These are phyloP conservation scores for Licmophora abbreviata DNA, from an alignment of 108 stramenopile genomes.

Conservation along the genomic window DNA sequence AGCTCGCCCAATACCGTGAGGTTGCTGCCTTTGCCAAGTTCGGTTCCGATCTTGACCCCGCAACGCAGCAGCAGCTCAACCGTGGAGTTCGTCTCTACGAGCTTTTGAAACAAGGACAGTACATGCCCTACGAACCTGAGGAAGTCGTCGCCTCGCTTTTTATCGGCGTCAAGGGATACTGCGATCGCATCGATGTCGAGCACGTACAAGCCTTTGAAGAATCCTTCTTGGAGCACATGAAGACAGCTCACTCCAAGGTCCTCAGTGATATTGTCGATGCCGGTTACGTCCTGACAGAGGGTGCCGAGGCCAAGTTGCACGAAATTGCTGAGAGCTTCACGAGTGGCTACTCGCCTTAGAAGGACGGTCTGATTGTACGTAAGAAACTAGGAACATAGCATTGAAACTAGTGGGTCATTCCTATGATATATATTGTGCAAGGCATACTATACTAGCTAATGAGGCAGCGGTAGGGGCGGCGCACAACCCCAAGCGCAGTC, in stretches of 20 bases:
- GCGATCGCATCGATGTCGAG: conserved; percentile 97
- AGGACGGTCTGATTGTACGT: not conserved
- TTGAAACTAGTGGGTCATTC: not conserved
- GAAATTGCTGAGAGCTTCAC: conserved; percentile 97
- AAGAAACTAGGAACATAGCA: not conserved
- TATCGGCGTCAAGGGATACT: conserved; percentile 99
- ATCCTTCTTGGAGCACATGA: conserved; percentile 93
- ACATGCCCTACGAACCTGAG: conserved; percentile 95
- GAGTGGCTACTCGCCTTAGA: conserved; percentile 67
- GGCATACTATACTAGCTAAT: not conserved
- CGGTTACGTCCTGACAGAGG: conserved; percentile 80
- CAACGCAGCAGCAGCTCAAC: conserved; percentile 99
- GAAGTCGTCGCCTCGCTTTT: conserved; percentile 97
- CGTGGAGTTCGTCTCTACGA: conserved; percentile 99
- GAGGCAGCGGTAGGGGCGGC: not conserved
- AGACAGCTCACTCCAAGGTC: conserved; percentile 83
- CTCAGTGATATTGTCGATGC: conserved; percentile 82
- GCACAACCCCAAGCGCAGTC: not conserved
- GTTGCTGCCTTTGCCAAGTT: conserved; percentile 99
- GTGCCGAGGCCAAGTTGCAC: conserved; percentile 75
- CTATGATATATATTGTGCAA: not conserved
- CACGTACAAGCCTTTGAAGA: conserved; percentile 92
- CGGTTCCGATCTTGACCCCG: conserved; percentile 98
- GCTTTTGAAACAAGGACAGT: conserved; percentile 99
- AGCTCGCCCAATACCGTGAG: conserved; percentile 99